Evolutionary conservation across 2,329 filamentous ascomycete genomes (phyloP).

Genomic region (Phaeomoniella chlamydospora): DNA sequence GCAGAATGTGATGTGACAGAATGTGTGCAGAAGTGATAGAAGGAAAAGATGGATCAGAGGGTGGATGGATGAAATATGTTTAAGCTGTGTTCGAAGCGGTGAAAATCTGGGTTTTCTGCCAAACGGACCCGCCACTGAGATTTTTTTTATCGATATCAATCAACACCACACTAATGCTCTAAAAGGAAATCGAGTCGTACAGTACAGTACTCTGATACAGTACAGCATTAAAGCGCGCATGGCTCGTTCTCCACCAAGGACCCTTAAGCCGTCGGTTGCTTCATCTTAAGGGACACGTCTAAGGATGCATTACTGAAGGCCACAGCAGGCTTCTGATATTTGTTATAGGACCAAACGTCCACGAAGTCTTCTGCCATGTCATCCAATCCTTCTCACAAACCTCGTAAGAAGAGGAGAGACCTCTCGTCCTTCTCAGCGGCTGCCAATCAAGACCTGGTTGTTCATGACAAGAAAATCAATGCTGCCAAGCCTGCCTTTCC

Average conservation of each 20-base stretch:
- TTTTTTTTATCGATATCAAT: not conserved
- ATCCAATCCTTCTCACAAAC: conserved; percentile 22
- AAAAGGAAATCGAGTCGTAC: too few relatives aligned
- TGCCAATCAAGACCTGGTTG: conserved; percentile 21
- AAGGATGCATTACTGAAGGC: too few relatives aligned
- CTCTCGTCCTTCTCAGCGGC: conserved; percentile 8
- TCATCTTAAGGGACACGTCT: not conserved
- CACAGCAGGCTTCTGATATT: too few relatives aligned
- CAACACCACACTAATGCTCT: too few relatives aligned
- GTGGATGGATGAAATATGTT: too few relatives aligned
- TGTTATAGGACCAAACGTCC: not conserved
- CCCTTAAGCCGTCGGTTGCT: too few relatives aligned
- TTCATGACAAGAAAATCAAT: conserved; percentile 27
- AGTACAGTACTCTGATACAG: too few relatives aligned
- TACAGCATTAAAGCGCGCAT: too few relatives aligned
- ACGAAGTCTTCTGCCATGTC: too few relatives aligned
- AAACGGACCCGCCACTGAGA: not conserved
- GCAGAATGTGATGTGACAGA: too few relatives aligned
- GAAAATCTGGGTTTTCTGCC: conserved; percentile 4
- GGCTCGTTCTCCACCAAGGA: too few relatives aligned
- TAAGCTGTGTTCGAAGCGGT: not conserved
- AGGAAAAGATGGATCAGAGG: not conserved
- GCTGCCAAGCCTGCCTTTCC: conserved; percentile 60
- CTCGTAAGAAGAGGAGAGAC: conserved; percentile 29
- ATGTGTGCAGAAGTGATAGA: too few relatives aligned